phyloP scores from a whole-genome alignment of 345 rosid species.

The Citrus inodora region DNA sequence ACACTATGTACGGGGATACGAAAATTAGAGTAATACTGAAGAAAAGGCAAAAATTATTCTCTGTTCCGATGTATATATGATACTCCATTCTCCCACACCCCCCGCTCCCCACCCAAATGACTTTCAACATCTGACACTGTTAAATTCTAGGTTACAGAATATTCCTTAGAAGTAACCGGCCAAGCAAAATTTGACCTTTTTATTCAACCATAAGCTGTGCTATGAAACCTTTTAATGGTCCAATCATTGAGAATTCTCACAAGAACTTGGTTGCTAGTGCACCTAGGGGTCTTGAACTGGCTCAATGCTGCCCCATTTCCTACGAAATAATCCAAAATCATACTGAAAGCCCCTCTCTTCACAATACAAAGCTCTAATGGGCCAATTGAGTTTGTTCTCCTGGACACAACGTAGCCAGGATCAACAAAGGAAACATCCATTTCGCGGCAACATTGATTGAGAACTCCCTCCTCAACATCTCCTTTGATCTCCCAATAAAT shows the following conservation, averaged over 20 bases:
- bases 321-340: slow-evolving; percentile 65
- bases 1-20: too few species aligned
- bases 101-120: too few species aligned
- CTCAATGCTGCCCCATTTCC: slow-evolving; percentile 80
- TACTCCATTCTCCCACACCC: too few species aligned
- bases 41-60: neutral
- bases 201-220: slow-evolving; percentile 51
- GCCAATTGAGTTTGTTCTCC: slow-evolving; percentile 73
- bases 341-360: slow-evolving; percentile 70
- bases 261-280: slow-evolving; percentile 61
- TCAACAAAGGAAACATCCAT: slow-evolving; percentile 83
- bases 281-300: slow-evolving; percentile 95
- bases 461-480: slow-evolving; percentile 60
- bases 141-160: neutral
- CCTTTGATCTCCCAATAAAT: slow-evolving; percentile 93
- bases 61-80: neutral
- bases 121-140: neutral
- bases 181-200: neutral
- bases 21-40: too few species aligned
- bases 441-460: slow-evolving; percentile 62
- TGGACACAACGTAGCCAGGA: slow-evolving; percentile 77
- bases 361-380: slow-evolving; percentile 79
- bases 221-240: slow-evolving; percentile 51
- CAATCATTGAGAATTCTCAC: slow-evolving; percentile 59
- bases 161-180: too few species aligned